phyloP scores from a whole-genome alignment of 768 basidiomycete genomes.

The Lentinula sp. region DNA sequence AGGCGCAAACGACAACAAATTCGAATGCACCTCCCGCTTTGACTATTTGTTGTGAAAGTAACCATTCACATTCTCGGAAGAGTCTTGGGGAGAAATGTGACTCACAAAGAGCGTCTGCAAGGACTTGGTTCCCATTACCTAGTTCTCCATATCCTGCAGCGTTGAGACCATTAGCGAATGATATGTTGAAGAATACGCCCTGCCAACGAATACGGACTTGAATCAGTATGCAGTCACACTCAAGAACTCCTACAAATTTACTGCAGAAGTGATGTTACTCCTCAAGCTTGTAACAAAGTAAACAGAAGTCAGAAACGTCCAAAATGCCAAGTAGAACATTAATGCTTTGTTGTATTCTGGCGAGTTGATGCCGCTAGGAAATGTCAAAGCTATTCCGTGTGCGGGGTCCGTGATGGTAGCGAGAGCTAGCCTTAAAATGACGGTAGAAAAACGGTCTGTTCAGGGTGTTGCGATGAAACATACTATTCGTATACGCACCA shows the following conservation, averaged over 20 bases:
- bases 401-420: constrained; percentile 10
- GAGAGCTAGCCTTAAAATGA: constrained; percentile 10
- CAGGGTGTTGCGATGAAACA: background rate
- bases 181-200: constrained; percentile 2
- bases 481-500: constrained; percentile 7
- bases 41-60: background rate
- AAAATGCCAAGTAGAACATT: constrained; percentile 7
- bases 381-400: constrained; percentile 10
- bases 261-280: background rate
- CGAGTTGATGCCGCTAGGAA: constrained; percentile 13
- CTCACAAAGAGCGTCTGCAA: constrained; percentile 1
- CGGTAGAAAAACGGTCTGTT: no score
- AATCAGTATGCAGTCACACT: no score
- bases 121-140: background rate
- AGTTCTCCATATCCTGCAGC: background rate
- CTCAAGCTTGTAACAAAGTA: constrained; percentile 3
- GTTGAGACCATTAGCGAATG: background rate
- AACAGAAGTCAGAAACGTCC: background rate
- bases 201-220: background rate
- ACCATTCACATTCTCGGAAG: background rate
- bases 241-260: background rate
- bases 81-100: background rate
- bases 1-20: background rate
- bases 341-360: constrained; percentile 3
- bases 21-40: constrained; percentile 6